Conservation (phyloP, 495 filamentous ascomycete species). For the Penicillium turbatum region DNA sequence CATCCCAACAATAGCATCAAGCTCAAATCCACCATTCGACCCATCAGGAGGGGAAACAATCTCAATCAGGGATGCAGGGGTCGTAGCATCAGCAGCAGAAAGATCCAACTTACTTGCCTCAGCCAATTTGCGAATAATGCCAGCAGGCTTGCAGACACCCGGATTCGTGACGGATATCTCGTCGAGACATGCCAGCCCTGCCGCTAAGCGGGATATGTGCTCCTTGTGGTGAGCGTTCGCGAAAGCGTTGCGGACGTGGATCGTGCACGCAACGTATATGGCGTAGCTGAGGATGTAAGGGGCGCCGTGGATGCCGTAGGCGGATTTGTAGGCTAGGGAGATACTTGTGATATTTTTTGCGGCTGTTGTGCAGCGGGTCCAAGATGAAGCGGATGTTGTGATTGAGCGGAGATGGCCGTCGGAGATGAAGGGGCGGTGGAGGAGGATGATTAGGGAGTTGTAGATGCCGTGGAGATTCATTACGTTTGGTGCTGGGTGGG, state of each 20-base stretch:
- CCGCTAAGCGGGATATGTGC: not conserved
- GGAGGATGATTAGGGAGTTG: constrained; percentile 21
- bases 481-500: constrained; percentile 13
- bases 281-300: constrained; percentile 25
- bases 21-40: not conserved
- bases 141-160: not conserved
- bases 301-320: constrained; percentile 15
- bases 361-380: constrained; percentile 20
- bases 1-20: not conserved
- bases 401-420: constrained; percentile 26
- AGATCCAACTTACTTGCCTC: not conserved
- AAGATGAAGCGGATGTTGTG: constrained; percentile 11
- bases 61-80: not conserved
- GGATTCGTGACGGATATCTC: not conserved
- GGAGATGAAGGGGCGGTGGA: constrained; percentile 27
- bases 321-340: constrained; percentile 10
- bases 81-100: not conserved
- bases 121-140: not conserved
- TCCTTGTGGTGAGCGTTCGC: not conserved
- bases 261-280: constrained; percentile 16
- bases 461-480: constrained; percentile 21
- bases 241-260: constrained; percentile 15
- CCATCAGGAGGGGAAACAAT: not conserved
- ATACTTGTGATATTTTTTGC: constrained; percentile 20
- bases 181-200: not conserved